Base-by-base conservation (phyloP, 495 filamentous ascomycete genomes). In the Neurospora sp. region DNA sequence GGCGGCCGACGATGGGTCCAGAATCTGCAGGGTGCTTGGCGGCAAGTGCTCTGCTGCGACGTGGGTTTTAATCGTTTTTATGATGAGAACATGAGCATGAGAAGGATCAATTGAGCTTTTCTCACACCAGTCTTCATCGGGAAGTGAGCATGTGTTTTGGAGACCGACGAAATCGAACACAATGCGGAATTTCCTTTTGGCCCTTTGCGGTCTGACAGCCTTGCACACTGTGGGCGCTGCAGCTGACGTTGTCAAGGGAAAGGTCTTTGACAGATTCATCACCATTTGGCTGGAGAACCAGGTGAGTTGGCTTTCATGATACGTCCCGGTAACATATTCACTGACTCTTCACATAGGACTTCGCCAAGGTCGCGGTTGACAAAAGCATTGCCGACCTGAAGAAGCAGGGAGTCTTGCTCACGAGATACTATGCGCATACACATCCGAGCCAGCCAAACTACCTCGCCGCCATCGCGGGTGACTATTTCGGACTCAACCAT, bases 211-310 rank as follows among this genome's bases (percentile, higher is more conserved):
- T 5, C 54, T 66, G 27, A 3, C 54, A 35, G 54, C 54, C 27
- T 66, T 66, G 0, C 54, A 37, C 54, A 66, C 54, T 27, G 72
- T 59, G 23, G 14, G 12, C 7, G 72, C 72, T 37, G 77, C 75
- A 9, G 70, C 46, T 20, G 18, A 75, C 2, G 38, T 83, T 69
- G 83, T 88, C 18, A 83, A 82, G 0, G 91, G 91, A 46, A 83
- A 85, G 75, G 88, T 83, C 18, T 93, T 92, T 78, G 86, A 93
- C 80, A 84, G 89, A 11, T 88, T 93, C 73, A 86, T 89, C 72
- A 88, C 89, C 20, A 89, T 93, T 71, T 93, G 90, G 90, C 85
- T 93, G 9, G 91, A 93, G 80, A 93, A 92, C 75, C 80, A 85
- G 81, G 83, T 83, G n/a, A 71, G 79, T 76, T 27, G 31, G 1